phyloP scores from a whole-genome alignment of 805 yeast species.

The Tetrapisispora iriomotensis region DNA sequence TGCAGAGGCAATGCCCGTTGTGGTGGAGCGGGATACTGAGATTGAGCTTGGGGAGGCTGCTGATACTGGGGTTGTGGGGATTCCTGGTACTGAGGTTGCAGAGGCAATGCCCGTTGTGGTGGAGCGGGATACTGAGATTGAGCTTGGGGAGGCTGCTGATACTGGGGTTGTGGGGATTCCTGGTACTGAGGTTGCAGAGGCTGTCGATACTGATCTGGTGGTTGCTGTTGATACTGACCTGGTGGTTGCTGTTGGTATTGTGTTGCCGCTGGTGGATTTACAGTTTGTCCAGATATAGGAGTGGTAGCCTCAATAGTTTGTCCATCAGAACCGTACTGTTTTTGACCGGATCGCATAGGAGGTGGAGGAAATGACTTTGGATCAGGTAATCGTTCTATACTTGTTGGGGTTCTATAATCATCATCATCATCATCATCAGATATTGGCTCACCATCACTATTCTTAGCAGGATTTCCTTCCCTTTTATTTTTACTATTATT shows the following conservation, averaged over 20 bases:
- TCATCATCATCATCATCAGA: slow-evolving; percentile 9
- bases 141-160: slow-evolving; percentile 1
- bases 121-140: not conserved
- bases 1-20: slow-evolving; percentile 9
- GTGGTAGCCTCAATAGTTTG: slow-evolving; percentile 4
- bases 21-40: not conserved
- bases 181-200: not conserved
- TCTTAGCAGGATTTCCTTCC: slow-evolving; percentile 3
- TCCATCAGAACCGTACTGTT: slow-evolving; percentile 16
- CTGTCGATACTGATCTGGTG: slow-evolving; percentile 4
- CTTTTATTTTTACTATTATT: slow-evolving; percentile 12
- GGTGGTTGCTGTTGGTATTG: slow-evolving; percentile 6
- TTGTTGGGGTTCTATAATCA: slow-evolving; percentile 1
- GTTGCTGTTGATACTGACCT: slow-evolving; percentile 3
- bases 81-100: slow-evolving; percentile 8
- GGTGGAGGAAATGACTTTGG: slow-evolving; percentile 30
- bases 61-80: slow-evolving; percentile 6
- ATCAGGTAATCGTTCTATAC: slow-evolving; percentile 8
- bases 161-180: not conserved
- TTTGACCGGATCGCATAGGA: slow-evolving; percentile 33
- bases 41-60: not conserved
- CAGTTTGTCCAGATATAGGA: not conserved
- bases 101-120: slow-evolving; percentile 6
- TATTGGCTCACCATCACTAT: slow-evolving; percentile 5
- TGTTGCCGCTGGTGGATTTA: not conserved